Evolutionary conservation across 257 asterid genomes (phyloP).

Genomic region (Solanum etuberosum): DNA sequence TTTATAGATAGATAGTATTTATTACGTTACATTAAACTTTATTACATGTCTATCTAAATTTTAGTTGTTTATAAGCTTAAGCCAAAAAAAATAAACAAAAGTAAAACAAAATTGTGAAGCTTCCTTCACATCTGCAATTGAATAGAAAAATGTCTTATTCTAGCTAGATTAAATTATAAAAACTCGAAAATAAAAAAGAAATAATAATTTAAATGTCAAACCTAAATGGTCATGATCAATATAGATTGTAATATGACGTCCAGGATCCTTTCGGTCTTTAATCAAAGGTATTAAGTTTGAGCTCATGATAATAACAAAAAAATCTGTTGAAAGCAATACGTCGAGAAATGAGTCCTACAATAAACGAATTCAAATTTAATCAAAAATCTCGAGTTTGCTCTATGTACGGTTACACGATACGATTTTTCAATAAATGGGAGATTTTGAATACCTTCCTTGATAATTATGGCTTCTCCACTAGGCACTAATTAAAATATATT

Average conservation of each 20-base stretch:
- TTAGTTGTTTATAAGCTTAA: not conserved
- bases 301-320: not conserved
- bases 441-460: not conserved
- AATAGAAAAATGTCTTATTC: not conserved
- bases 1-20: not conserved
- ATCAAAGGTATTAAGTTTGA: not conserved
- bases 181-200: not conserved
- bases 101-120: not conserved
- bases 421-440: not conserved
- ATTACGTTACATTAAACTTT: not conserved
- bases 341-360: fast-evolving
- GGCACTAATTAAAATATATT: not conserved
- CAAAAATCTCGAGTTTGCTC: fast-evolving
- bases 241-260: not conserved
- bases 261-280: not conserved
- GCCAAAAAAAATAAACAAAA: not conserved
- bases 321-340: not conserved
- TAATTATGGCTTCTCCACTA: not conserved
- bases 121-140: not conserved
- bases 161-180: not conserved
- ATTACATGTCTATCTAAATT: not conserved
- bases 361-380: not conserved
- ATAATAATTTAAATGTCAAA: not conserved
- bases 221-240: not conserved
- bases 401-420: fast-evolving